A percentile compares a stretch with the other conserved stretches of the same genome.
Conservation (phyloP, 352 stramenopile species). For the Phytophthora rubi region DNA sequence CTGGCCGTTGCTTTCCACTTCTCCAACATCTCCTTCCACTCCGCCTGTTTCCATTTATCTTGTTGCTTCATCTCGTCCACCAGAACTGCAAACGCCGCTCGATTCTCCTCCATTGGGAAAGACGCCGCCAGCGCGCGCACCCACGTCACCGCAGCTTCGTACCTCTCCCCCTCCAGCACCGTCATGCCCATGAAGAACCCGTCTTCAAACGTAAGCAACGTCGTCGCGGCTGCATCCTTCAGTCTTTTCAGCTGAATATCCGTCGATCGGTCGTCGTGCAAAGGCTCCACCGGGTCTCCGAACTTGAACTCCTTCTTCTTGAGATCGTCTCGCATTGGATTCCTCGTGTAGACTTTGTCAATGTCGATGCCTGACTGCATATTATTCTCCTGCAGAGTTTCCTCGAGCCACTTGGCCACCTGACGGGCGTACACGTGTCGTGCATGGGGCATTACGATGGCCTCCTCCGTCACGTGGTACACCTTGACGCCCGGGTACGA, state of each 20-base stretch:
- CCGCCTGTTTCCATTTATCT: constrained; percentile 44
- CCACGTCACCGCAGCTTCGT: constrained; percentile 66
- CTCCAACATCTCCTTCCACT: constrained; percentile 59
- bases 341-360: constrained; percentile 47
- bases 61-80: constrained; percentile 41
- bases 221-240: constrained; percentile 63
- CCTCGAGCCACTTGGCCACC: constrained; percentile 74
- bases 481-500: constrained; percentile 71
- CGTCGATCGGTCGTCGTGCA: constrained; percentile 30
- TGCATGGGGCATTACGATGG: constrained; percentile 44
- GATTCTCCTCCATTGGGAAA: constrained; percentile 74
- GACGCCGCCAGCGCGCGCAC: constrained; percentile 51
- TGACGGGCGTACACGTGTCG: constrained; percentile 29
- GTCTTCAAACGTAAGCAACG: constrained; percentile 69
- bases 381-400: constrained; percentile 50
- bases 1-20: constrained; percentile 61
- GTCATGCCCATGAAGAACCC: constrained; percentile 71
- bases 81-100: constrained; percentile 52
- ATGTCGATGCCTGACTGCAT: constrained; percentile 61
- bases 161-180: constrained; percentile 58
- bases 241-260: constrained; percentile 64
- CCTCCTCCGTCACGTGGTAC: constrained; percentile 56
- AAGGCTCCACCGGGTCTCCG: constrained; percentile 45
- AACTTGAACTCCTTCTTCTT: constrained; percentile 54
- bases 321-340: constrained; percentile 31